A percentile compares a stretch with the other conserved stretches of the same genome.
These are phyloP conservation scores for Backusella westeae DNA, from an alignment of 192 early-diverging fungal genomes.

Conservation along the genomic window DNA sequence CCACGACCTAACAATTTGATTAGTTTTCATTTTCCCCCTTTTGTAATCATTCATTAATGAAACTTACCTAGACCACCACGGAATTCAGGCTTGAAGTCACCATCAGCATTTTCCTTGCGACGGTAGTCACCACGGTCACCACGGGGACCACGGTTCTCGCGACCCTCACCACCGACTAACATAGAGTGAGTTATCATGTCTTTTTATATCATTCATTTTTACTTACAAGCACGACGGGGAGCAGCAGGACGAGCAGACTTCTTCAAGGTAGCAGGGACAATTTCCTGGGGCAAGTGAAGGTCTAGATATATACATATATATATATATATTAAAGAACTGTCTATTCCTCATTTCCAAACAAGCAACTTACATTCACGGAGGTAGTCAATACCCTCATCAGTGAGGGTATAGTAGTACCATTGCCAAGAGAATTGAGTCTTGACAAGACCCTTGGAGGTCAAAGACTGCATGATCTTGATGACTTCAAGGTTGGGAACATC, in stretches of 20 bases:
- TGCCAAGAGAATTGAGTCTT: constrained; percentile 99
- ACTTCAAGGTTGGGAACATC: constrained; percentile 98
- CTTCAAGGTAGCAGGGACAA: constrained; percentile 97
- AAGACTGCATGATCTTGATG: constrained; percentile 98
- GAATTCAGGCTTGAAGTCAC: constrained; percentile 97
- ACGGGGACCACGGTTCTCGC: constrained; percentile 56
- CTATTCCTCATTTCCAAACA: not conserved
- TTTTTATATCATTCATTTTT: not conserved
- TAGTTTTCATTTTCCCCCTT: not conserved
- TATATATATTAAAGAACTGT: not conserved
- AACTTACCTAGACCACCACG: constrained; percentile 79
- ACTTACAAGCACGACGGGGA: constrained; percentile 67
- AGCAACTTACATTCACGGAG: constrained; percentile 72
- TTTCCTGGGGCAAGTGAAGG: constrained; percentile 96
- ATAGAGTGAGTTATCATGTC: not conserved
- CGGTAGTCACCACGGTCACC: constrained; percentile 86
- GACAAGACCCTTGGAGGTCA: constrained; percentile 91
- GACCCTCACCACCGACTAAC: constrained; percentile 72
- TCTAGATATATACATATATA: constrained; percentile 24
- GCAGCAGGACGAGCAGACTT: constrained; percentile 83
- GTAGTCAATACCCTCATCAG: constrained; percentile 97
- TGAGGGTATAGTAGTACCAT: constrained; percentile 99
- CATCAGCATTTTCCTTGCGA: constrained; percentile 91
- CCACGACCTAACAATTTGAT: constrained; percentile 13
- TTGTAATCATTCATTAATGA: not conserved